Conservation (phyloP, 2,329 filamentous ascomycete species). For the Scedosporium dehoogii region DNA sequence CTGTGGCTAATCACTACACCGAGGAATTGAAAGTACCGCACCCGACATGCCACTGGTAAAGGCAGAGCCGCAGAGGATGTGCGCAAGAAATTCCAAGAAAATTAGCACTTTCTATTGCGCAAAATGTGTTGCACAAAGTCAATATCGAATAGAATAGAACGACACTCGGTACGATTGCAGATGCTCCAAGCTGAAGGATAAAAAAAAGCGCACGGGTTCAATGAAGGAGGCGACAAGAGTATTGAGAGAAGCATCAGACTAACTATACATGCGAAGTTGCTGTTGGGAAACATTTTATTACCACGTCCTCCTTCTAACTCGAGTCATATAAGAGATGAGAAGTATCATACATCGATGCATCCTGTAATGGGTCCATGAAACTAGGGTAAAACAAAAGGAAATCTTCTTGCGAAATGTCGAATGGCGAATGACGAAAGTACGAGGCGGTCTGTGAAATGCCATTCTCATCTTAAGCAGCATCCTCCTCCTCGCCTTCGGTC, state of each 20-base stretch:
- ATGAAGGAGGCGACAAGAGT: too few relatives aligned
- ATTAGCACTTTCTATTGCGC: too few relatives aligned
- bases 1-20: not conserved
- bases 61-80: too few relatives aligned
- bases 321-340: constrained; percentile 5
- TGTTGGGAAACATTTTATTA: constrained; percentile 8
- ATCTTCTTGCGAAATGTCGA: not conserved
- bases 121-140: too few relatives aligned
- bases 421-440: not conserved
- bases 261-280: too few relatives aligned
- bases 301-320: constrained; percentile 12
- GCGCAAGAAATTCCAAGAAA: too few relatives aligned
- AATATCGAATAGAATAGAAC: too few relatives aligned
- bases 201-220: too few relatives aligned
- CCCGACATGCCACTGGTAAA: too few relatives aligned
- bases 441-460: not conserved
- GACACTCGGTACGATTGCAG: too few relatives aligned
- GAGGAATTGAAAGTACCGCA: not conserved
- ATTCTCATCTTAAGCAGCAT: not conserved
- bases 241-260: constrained; percentile 8
- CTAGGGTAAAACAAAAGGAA: not conserved
- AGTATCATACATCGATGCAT: constrained; percentile 4
- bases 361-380: not conserved
- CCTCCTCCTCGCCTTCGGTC: constrained; percentile 20
- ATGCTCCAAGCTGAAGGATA: too few relatives aligned